Conservation (phyloP, 306 rosid species). For the Chamaecrista fasciculata region DNA sequence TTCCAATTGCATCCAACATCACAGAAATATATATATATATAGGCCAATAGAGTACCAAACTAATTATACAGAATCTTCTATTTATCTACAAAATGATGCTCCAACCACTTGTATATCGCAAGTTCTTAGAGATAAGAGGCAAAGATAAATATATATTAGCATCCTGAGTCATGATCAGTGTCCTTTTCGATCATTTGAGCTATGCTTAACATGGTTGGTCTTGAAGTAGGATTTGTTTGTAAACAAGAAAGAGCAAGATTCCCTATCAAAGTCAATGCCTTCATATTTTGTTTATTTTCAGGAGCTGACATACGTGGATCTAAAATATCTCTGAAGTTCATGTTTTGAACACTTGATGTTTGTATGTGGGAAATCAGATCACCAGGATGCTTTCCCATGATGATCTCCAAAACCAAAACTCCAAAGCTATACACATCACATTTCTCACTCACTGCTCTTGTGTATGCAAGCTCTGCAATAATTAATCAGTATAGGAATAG, state of each 20-base stretch:
- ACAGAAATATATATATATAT: too few species aligned
- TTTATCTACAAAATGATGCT: too few species aligned
- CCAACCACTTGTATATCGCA: too few species aligned
- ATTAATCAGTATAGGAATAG: not conserved
- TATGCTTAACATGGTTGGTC: not conserved
- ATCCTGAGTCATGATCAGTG: not conserved
- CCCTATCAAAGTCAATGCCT: not conserved
- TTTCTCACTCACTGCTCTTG: not conserved
- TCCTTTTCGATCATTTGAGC: not conserved
- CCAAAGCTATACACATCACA: conserved; percentile 34
- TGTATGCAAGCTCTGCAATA: not conserved
- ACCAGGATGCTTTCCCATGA: too few species aligned
- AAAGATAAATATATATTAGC: too few species aligned
- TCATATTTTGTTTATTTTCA: not conserved
- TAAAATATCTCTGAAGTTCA: not conserved
- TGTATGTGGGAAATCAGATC: not conserved
- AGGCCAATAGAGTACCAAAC: too few species aligned
- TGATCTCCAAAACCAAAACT: too few species aligned
- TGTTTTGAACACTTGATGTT: not conserved
- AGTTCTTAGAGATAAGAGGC: too few species aligned
- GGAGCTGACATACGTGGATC: not conserved
- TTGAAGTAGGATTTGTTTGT: not conserved
- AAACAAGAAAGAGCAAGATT: not conserved
- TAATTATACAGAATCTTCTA: too few species aligned
- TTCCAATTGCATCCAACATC: too few species aligned